phyloP scores from a whole-genome alignment of 768 basidiomycete species.

The Tricholoma matsutake region DNA sequence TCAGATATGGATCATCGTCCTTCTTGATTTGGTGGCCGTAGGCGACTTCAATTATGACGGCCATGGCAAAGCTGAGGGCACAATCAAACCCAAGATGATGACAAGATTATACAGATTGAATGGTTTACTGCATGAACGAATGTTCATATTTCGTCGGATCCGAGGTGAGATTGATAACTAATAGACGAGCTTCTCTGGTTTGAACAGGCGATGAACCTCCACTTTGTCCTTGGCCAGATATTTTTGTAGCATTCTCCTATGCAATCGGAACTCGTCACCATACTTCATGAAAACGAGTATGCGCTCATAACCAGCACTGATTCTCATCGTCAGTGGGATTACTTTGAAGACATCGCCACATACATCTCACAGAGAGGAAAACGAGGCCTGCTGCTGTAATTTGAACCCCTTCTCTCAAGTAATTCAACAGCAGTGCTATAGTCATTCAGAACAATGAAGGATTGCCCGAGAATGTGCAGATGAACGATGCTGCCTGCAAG shows the following conservation, averaged over 20 bases:
- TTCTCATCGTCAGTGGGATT: background rate
- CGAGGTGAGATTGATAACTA: conserved; percentile 27
- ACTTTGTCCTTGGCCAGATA: too few relatives aligned
- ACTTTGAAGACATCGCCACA: background rate
- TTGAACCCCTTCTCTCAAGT: too few relatives aligned
- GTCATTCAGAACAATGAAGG: too few relatives aligned
- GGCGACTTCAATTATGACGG: conserved; percentile 12
- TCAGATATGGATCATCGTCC: conserved; percentile 13
- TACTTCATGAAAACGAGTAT: conserved; percentile 5
- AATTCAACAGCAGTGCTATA: too few relatives aligned
- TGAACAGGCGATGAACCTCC: conserved; percentile 7
- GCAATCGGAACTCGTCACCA: conserved; percentile 4
- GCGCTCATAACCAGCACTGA: conserved; percentile 5
- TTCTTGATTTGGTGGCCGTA: conserved; percentile 14
- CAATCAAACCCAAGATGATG: background rate
- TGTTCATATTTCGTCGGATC: conserved; percentile 13
- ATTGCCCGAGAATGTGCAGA: too few relatives aligned
- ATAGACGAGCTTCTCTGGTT: conserved; percentile 22
- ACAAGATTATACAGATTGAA: conserved; percentile 1
- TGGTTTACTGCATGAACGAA: background rate
- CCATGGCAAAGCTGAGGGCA: too few relatives aligned
- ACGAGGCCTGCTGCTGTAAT: too few relatives aligned
- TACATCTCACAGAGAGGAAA: too few relatives aligned
- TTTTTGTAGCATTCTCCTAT: conserved; percentile 11
- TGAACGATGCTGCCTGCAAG: too few relatives aligned